Evolutionary conservation across 2,329 filamentous ascomycete genomes (phyloP), one percentile per base, ranked within the genome.

Genomic region (Decorospora gaudefroyi): DNA sequence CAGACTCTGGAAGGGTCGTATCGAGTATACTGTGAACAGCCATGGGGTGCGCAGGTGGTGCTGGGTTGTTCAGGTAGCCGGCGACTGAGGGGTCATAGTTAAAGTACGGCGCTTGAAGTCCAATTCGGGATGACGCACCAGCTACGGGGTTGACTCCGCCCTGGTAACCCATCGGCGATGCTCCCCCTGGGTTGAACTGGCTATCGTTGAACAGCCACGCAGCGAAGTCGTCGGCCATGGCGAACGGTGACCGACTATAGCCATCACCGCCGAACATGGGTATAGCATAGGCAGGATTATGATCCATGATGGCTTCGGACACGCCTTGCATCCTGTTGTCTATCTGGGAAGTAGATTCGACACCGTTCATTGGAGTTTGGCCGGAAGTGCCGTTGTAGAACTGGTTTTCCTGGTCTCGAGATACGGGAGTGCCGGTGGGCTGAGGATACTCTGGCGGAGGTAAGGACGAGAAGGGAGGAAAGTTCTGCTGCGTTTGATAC

Each of bases 261-360:
- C 83, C 86, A 59, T 95, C 90, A 17, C 81, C 85, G 11, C 90
- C 90, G 70, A 96, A 96, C 17, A 96, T 86, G 0, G 92, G 90
- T 58, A 95, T 88, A 4, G 87, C 84, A 43, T 83, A 85, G 56
- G 75, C 59, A 57, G 76, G 31, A 64, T 76, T 48, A 74, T 73
- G 59, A 63, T 74, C 62, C 71, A 77, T 55, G 40, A 76, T 64
- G 42, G 59, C 63, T 27, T 71, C 67, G 1, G 67, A 68, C 1
- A 70, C 68, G 6, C 59, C 59, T 17, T 68, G 67, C 59, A 71
- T 68, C 9, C 61, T 36, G 9, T 54, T 59, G 39, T 61, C 66
- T 2, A 68, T 53, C 27, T 66, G 63, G 1, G 64, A 61, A 4
- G 69, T 70, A 23, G 68, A 58, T 54, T 71, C 69, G 28, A 72